These are phyloP conservation scores for Suillus cothurnatus DNA, from an alignment of 768 basidiomycete species.

Conservation along the genomic window DNA sequence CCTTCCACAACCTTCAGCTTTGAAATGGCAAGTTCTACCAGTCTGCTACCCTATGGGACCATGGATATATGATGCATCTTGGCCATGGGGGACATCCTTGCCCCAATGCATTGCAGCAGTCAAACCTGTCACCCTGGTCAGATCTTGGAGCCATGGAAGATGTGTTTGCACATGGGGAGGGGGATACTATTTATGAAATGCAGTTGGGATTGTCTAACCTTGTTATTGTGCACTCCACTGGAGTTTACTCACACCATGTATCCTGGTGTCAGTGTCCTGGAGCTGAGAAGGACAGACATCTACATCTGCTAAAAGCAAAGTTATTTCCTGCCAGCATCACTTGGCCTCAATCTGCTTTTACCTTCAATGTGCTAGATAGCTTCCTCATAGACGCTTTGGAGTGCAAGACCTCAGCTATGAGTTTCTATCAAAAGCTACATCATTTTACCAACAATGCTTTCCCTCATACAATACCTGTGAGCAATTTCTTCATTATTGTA, in stretches of 20 bases:
- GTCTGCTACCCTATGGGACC: constrained; percentile 17
- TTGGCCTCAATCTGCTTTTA: constrained; percentile 21
- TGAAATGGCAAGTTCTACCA: constrained; percentile 25
- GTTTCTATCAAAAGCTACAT: neutral
- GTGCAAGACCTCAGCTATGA: constrained; percentile 14
- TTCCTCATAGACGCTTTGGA: constrained; percentile 21
- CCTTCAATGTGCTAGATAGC: constrained; percentile 21
- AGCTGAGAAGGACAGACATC: neutral
- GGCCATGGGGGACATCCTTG: constrained; percentile 17
- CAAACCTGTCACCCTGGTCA: no score
- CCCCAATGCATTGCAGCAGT: no score
- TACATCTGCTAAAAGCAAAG: constrained; percentile 15
- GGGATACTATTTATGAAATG: neutral
- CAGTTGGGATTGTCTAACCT: constrained; percentile 1
- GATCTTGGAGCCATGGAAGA: no score
- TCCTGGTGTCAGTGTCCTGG: constrained; percentile 6
- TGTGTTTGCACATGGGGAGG: neutral
- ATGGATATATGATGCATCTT: constrained; percentile 20
- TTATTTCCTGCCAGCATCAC: constrained; percentile 18
- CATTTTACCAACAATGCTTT: no score
- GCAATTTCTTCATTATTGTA: no score
- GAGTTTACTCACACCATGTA: constrained; percentile 6
- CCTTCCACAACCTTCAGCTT: constrained; percentile 20
- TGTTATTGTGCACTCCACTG: constrained; percentile 8
- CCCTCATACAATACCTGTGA: no score